A percentile compares a stretch with the other conserved stretches of the same genome.
Evolutionary conservation across 306 rosid genomes (phyloP).

Genomic region (Alnus glutinosa): DNA sequence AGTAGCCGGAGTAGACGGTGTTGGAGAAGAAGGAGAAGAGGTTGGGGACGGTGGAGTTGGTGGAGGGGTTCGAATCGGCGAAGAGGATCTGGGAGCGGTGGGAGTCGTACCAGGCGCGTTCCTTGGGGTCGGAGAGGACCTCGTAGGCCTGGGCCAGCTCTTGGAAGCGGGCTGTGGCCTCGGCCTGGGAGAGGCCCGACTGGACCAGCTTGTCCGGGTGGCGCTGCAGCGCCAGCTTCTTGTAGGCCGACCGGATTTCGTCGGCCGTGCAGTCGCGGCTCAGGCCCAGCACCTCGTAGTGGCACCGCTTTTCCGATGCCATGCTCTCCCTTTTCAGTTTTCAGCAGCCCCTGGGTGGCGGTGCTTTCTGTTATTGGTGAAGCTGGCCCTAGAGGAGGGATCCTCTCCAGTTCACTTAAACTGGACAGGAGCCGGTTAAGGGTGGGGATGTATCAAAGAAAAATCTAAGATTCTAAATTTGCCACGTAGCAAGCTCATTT

Average conservation of each 20-base stretch:
- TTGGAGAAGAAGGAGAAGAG: conserved; percentile 91
- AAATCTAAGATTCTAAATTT: no score
- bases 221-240: conserved; percentile 82
- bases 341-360: no score
- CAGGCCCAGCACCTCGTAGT: conserved; percentile 83
- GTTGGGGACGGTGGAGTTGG: conserved; percentile 59
- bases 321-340: background rate
- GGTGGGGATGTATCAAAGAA: no score
- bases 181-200: conserved; percentile 72
- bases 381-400: no score
- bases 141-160: conserved; percentile 94
- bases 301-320: conserved; percentile 84
- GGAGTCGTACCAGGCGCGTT: conserved; percentile 96
- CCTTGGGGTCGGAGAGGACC: conserved; percentile 92
- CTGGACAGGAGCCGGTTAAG: no score
- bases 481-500: no score
- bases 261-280: conserved; percentile 59
- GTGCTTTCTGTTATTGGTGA: no score
- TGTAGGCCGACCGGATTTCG: conserved; percentile 77
- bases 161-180: conserved; percentile 88
- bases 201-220: conserved; percentile 91
- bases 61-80: conserved; percentile 57
- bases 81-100: conserved; percentile 94
- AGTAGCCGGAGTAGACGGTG: conserved; percentile 67
- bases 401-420: no score